These are phyloP conservation scores for Chaetomium cochliodes DNA, from an alignment of 495 filamentous ascomycete species.

Conservation along the genomic window DNA sequence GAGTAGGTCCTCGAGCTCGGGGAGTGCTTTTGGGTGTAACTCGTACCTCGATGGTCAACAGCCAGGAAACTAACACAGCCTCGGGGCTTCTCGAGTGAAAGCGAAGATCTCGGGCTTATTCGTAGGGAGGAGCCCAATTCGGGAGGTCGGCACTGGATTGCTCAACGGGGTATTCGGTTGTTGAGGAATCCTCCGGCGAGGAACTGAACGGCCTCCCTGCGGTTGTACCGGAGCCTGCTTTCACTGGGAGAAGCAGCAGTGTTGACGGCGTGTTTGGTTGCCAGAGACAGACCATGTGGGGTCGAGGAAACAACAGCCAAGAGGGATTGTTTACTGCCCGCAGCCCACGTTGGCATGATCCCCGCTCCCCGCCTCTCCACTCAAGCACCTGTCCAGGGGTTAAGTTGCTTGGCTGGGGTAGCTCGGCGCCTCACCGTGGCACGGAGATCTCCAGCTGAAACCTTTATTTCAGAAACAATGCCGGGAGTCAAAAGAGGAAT, in stretches of 20 bases:
- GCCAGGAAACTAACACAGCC: neutral
- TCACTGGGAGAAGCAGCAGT: neutral
- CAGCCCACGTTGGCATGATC: conserved; percentile 4
- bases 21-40: neutral
- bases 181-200: neutral
- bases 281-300: conserved; percentile 9
- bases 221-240: neutral
- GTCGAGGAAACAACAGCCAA: conserved; percentile 8
- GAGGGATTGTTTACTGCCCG: conserved; percentile 13
- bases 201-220: neutral
- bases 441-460: neutral
- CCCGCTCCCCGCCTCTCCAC: conserved; percentile 11
- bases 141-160: neutral
- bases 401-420: neutral
- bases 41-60: neutral
- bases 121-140: neutral
- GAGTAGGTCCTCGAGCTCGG: neutral
- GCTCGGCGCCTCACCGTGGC: too few relatives aligned
- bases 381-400: conserved; percentile 15
- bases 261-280: conserved; percentile 7
- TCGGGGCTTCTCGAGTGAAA: neutral
- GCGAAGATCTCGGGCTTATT: neutral
- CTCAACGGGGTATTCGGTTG: neutral
- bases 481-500: too few relatives aligned
- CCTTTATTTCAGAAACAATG: too few relatives aligned